Conservation (phyloP, 805 yeast species). For the Sungouiozyma ichnusensis region DNA sequence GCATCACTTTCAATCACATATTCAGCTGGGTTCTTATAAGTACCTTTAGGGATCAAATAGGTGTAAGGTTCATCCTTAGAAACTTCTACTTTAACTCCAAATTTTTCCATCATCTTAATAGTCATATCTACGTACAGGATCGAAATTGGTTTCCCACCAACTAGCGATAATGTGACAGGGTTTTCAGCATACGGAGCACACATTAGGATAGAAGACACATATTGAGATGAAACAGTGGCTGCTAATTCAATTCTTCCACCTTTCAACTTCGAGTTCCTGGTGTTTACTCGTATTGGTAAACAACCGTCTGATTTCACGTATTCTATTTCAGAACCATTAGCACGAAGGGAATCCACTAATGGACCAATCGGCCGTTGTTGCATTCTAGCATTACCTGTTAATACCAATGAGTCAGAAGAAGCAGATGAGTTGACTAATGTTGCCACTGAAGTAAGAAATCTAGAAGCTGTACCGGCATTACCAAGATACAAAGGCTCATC, state of each 20-base stretch:
- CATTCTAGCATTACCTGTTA: constrained; percentile 96
- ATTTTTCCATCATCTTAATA: constrained; percentile 83
- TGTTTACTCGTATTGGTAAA: constrained; percentile 63
- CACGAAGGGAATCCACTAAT: constrained; percentile 76
- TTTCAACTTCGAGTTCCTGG: constrained; percentile 52
- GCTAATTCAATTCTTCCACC: constrained; percentile 93
- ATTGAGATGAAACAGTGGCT: constrained; percentile 95
- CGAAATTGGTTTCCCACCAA: constrained; percentile 95
- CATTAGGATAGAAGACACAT: constrained; percentile 91
- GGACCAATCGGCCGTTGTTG: constrained; percentile 97
- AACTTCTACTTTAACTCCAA: constrained; percentile 68
- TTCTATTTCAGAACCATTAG: constrained; percentile 66
- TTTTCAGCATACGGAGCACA: constrained; percentile 91
- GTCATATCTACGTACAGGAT: constrained; percentile 97
- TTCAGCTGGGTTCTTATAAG: constrained; percentile 67
- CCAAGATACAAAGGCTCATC: constrained; percentile 73
- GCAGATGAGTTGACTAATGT: constrained; percentile 54
- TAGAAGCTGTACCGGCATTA: constrained; percentile 96
- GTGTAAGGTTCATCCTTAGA: constrained; percentile 69
- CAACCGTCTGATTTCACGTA: constrained; percentile 73
- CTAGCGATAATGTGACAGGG: constrained; percentile 79
- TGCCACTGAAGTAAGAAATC: constrained; percentile 88
- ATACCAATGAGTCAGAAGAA: constrained; percentile 37
- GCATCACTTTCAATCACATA: constrained; percentile 95
- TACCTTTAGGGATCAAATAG: constrained; percentile 81